Evolutionary conservation across 495 filamentous ascomycete genomes (phyloP).

Genomic region (Xylaria nigripes): DNA sequence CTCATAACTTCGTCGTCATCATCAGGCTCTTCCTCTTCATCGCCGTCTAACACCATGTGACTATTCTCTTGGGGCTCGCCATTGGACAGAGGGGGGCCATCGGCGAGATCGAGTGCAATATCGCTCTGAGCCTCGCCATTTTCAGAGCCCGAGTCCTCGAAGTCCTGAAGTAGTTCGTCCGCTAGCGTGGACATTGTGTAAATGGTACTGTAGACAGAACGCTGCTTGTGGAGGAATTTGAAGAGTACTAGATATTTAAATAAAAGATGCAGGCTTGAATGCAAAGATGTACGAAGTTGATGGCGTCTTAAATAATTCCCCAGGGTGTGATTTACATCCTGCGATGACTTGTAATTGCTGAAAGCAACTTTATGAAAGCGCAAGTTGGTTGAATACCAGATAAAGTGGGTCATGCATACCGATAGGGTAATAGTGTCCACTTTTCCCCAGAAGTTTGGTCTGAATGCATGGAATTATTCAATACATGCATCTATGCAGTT

Average conservation of each 20-base stretch:
- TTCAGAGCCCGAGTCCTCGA: conserved; percentile 66
- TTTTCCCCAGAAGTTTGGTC: too few species aligned
- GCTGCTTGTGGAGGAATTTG: neutral
- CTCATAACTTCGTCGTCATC: conserved; percentile 50
- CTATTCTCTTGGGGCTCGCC: conserved; percentile 22
- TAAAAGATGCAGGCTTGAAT: neutral
- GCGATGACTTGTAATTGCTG: too few species aligned
- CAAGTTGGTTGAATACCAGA: too few species aligned
- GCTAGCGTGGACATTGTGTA: conserved; percentile 65
- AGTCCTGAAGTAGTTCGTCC: conserved; percentile 81
- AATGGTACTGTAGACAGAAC: neutral
- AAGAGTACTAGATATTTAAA: neutral
- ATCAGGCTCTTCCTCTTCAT: conserved; percentile 40
- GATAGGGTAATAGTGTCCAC: too few species aligned
- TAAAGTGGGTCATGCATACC: too few species aligned
- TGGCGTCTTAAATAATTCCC: too few species aligned
- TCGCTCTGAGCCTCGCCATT: conserved; percentile 47
- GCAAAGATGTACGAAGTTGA: neutral
- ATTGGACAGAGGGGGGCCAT: conserved; percentile 10
- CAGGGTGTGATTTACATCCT: too few species aligned
- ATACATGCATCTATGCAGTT: too few species aligned
- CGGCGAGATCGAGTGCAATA: conserved; percentile 29
- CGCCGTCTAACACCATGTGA: conserved; percentile 35
- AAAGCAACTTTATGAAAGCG: too few species aligned
- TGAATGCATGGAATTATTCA: too few species aligned